Base-by-base conservation (phyloP, 2,329 filamentous ascomycete species). In the Trichoderma afroharzianum region DNA sequence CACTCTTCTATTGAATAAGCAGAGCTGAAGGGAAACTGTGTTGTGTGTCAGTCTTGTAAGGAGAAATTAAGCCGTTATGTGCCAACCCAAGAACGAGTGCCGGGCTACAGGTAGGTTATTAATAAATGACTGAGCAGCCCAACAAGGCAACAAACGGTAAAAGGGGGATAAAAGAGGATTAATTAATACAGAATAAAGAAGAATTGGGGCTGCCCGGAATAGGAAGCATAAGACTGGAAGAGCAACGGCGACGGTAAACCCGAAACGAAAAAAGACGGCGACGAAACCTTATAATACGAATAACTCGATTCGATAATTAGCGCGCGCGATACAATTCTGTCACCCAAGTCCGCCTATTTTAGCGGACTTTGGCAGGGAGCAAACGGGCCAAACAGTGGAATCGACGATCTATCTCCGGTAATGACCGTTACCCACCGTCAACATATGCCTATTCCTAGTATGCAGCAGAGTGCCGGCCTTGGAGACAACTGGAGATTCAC, bases 391-490 rank as follows among this genome's bases (percentile, higher is more conserved):
- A 36, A 6, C 28, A 30, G 26, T 21, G 11, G n/a, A 7, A 18
- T 30, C 24, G 33, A 47, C 24, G 18, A 43, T 43, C 64, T 59
- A 68, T 68, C 64, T 68, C 64, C 64, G 64, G 26, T 58, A 58
- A 59, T 39, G 33, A 18, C 64, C 53, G 53, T 32, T 36, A 21
- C 6, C 14, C 47, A 28, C 15, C 32, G n/a, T 39, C 32, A 39
- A 59, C 18, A 28, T 57, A 53, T 33, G 47, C 32, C 30, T 33
- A n/a, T 57, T 18, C 28, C 32, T 21, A 9, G 21, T 15, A 12
- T 53, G 9, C 1, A 18, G 24, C 5, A 33, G 12, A 18, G 18
- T 8, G 8, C 7, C 6, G 7, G 30, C 21, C 32, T 3, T 14
- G 24, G n/a, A 11, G 7, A 4, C 2, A 26, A 28, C 14, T 32